These are phyloP conservation scores for Ophiosphaerella korrae DNA, from an alignment of 2,329 filamentous ascomycete genomes.

Conservation along the genomic window DNA sequence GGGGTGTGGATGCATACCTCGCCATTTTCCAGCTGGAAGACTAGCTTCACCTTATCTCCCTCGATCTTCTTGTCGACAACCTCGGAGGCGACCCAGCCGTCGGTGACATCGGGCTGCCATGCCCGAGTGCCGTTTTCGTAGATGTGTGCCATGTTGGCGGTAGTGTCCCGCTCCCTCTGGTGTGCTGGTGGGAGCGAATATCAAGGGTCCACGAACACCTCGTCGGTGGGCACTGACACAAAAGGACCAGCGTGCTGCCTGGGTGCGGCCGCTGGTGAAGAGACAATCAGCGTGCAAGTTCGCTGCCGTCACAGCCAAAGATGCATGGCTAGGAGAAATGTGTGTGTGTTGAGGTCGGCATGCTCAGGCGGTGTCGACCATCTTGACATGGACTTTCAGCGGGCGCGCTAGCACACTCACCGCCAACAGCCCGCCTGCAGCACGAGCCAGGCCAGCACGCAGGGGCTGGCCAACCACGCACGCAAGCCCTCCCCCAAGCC, in stretches of 20 bases:
- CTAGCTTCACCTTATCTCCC: slow-evolving; percentile 83
- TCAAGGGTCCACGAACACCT: slow-evolving; percentile 37
- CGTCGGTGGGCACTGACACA: slow-evolving; percentile 10
- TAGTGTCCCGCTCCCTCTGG: slow-evolving; percentile 34
- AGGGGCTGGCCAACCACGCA: slow-evolving; percentile 22
- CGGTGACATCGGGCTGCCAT: slow-evolving; percentile 95
- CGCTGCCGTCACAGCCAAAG: slow-evolving; percentile 36
- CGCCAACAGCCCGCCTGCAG: slow-evolving; percentile 27
- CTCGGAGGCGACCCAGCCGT: slow-evolving; percentile 98
- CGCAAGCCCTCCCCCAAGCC: slow-evolving; percentile 5
- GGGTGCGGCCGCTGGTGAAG: slow-evolving; percentile 20
- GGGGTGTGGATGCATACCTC: slow-evolving; percentile 64
- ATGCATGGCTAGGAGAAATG: slow-evolving; percentile 22
- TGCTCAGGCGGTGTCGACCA: slow-evolving; percentile 6
- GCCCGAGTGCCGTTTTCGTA: slow-evolving; percentile 97
- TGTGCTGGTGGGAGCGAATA: slow-evolving; percentile 15
- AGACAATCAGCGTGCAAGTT: slow-evolving; percentile 25
- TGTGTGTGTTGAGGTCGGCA: slow-evolving; percentile 3
- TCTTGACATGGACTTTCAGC: slow-evolving; percentile 24
- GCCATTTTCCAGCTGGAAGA: slow-evolving; percentile 90
- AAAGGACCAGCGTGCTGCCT: slow-evolving; percentile 24
- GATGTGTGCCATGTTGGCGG: slow-evolving; percentile 76
- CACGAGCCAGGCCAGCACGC: slow-evolving; percentile 12
- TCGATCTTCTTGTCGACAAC: slow-evolving; percentile 82
- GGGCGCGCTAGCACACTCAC: slow-evolving; percentile 27